Conservation (phyloP, 176 grass and related monocot genomes). For the Dactylis glomerata region DNA sequence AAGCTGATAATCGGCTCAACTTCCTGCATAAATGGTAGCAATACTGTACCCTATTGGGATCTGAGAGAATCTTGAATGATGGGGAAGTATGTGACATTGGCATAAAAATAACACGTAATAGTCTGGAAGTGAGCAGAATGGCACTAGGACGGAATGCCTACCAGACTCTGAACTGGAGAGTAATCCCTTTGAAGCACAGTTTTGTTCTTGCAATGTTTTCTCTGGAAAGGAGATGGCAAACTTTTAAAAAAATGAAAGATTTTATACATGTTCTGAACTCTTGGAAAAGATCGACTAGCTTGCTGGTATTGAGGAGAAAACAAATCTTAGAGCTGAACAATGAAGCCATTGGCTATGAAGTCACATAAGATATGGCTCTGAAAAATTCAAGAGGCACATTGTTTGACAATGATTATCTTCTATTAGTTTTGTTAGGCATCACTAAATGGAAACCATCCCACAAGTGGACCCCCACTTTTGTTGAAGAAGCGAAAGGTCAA, state of each 20-base stretch:
- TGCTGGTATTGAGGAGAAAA: conserved; percentile 30
- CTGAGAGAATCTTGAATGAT: conserved; percentile 14
- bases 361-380: conserved; percentile 23
- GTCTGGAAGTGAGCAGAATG: conserved; percentile 44
- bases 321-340: conserved; percentile 19
- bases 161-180: conserved; percentile 41
- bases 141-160: conserved; percentile 24
- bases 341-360: conserved; percentile 33
- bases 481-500: conserved; percentile 35
- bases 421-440: conserved; percentile 39
- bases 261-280: conserved; percentile 60
- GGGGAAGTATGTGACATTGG: conserved; percentile 26
- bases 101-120: conserved; percentile 37
- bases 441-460: conserved; percentile 47
- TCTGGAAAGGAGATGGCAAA: conserved; percentile 69
- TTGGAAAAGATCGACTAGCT: conserved; percentile 33
- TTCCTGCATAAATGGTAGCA: conserved; percentile 31
- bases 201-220: conserved; percentile 78
- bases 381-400: conserved; percentile 40
- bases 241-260: conserved; percentile 68
- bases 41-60: conserved; percentile 28
- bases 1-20: background rate
- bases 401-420: conserved; percentile 45
- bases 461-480: conserved; percentile 41
- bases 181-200: conserved; percentile 71